A percentile compares a stretch with the other conserved stretches of the same genome.
Conservation (phyloP, 495 filamentous ascomycete genomes). For the Penicillium soppii region DNA sequence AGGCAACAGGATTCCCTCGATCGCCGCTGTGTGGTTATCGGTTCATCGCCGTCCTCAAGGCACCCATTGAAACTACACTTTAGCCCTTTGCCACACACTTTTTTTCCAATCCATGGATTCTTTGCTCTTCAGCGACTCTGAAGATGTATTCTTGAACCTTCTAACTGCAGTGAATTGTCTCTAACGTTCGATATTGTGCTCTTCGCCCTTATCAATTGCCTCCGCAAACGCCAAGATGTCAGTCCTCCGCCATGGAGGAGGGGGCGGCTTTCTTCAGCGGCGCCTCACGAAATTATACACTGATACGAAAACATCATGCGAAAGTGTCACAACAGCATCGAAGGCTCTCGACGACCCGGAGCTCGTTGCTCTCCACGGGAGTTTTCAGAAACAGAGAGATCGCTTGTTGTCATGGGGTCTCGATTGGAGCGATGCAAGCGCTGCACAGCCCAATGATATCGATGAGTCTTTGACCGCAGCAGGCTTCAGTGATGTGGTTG, state of each 20-base stretch:
- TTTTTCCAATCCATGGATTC: constrained; percentile 9
- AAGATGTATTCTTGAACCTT: constrained; percentile 18
- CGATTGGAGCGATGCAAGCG: constrained; percentile 79
- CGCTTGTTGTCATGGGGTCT: constrained; percentile 84
- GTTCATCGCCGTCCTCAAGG: constrained; percentile 22
- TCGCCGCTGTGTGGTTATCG: constrained; percentile 28
- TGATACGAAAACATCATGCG: constrained; percentile 86
- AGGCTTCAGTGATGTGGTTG: constrained; percentile 81
- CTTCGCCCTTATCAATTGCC: constrained; percentile 25
- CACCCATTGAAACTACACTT: constrained; percentile 20
- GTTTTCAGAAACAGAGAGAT: constrained; percentile 56
- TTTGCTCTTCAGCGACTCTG: constrained; percentile 5
- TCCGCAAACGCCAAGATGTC: constrained; percentile 42
- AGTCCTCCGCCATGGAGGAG: constrained; percentile 46
- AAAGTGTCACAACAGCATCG: constrained; percentile 72
- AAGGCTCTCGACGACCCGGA: constrained; percentile 57
- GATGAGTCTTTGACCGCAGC: constrained; percentile 82
- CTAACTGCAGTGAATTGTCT: constrained; percentile 1
- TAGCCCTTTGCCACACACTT: background rate
- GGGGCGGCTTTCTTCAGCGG: constrained; percentile 52
- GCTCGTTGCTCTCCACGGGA: constrained; percentile 53
- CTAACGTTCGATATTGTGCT: constrained; percentile 5
- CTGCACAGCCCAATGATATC: constrained; percentile 69
- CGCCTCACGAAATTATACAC: constrained; percentile 87
- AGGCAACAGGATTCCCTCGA: constrained; percentile 51